Percentiles rank a stretch among this genome's conserved stretches.
Evolutionary conservation across 1,284 basidiomycete genomes (phyloP).

Genomic region (Heliocybe sulcata): DNA sequence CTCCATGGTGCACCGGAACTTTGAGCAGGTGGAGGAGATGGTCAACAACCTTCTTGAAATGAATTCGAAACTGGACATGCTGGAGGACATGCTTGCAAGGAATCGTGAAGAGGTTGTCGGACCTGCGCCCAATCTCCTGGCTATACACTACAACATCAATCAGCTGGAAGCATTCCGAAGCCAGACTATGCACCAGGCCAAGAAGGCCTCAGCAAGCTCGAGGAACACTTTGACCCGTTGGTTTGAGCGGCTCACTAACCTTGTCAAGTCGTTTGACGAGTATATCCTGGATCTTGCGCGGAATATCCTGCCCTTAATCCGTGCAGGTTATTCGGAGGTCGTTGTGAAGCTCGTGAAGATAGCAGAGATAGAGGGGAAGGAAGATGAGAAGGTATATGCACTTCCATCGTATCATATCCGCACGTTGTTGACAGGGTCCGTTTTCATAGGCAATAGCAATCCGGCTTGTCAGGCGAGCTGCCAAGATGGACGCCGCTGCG

Average conservation of each 20-base stretch:
- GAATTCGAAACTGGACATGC: conserved; percentile 74
- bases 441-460: conserved; percentile 76
- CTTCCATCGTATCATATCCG: neutral
- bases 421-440: neutral
- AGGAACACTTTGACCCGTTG: conserved; percentile 66
- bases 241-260: conserved; percentile 84
- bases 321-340: conserved; percentile 76
- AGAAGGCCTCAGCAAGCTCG: conserved; percentile 69
- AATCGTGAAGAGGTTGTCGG: conserved; percentile 76
- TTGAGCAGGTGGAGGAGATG: conserved; percentile 93
- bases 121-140: conserved; percentile 81
- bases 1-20: conserved; percentile 92
- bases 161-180: conserved; percentile 93
- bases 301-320: conserved; percentile 76
- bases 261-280: conserved; percentile 82
- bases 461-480: conserved; percentile 88
- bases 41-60: conserved; percentile 89
- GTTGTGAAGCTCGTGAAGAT: conserved; percentile 93
- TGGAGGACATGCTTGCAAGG: conserved; percentile 73
- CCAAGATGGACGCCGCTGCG: conserved; percentile 81
- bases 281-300: conserved; percentile 78
- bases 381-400: conserved; percentile 83
- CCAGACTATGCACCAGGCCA: conserved; percentile 88
- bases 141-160: conserved; percentile 86
- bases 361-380: conserved; percentile 86